These are phyloP conservation scores for Coniochaeta pulveracea DNA, from an alignment of 2,329 filamentous ascomycete genomes.

Conservation along the genomic window DNA sequence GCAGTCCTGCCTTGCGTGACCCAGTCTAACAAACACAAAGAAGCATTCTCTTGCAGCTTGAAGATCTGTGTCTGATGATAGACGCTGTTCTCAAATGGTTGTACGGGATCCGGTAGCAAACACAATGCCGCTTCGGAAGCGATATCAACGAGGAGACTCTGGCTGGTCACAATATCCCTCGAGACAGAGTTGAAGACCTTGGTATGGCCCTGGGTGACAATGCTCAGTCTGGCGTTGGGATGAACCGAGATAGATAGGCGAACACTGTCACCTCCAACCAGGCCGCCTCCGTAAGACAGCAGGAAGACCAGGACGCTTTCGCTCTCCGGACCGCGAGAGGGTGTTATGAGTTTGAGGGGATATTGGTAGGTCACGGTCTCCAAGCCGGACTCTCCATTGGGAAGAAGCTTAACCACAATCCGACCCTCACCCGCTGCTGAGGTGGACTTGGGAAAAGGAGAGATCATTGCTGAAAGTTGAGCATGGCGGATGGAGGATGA, in stretches of 20 bases:
- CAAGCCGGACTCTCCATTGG: constrained; percentile 60
- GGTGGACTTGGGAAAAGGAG: constrained; percentile 67
- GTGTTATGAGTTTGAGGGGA: constrained; percentile 85
- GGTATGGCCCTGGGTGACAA: constrained; percentile 70
- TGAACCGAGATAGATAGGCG: constrained; percentile 59
- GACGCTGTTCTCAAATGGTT: constrained; percentile 74
- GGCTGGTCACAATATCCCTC: constrained; percentile 42
- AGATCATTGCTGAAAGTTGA: constrained; percentile 43
- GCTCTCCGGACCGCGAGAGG: constrained; percentile 52
- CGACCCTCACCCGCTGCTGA: constrained; percentile 68
- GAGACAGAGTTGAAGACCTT: constrained; percentile 82
- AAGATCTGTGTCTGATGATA: constrained; percentile 83
- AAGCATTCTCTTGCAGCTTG: constrained; percentile 41
- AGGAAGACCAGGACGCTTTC: constrained; percentile 74
- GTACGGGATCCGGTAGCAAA: constrained; percentile 80
- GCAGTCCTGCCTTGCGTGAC: constrained; percentile 80
- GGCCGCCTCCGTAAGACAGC: constrained; percentile 86
- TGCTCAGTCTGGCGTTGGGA: constrained; percentile 51
- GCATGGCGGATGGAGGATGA: constrained; percentile 10
- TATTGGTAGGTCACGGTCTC: constrained; percentile 79
- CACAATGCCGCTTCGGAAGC: constrained; percentile 43
- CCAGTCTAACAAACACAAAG: constrained; percentile 84
- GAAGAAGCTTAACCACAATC: constrained; percentile 62
- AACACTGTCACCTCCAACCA: constrained; percentile 80
- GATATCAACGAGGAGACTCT: constrained; percentile 41